Percentiles rank a stretch among this genome's conserved stretches.
Conservation (phyloP, 2,329 filamentous ascomycete genomes). For the Monosporascus sp. region DNA sequence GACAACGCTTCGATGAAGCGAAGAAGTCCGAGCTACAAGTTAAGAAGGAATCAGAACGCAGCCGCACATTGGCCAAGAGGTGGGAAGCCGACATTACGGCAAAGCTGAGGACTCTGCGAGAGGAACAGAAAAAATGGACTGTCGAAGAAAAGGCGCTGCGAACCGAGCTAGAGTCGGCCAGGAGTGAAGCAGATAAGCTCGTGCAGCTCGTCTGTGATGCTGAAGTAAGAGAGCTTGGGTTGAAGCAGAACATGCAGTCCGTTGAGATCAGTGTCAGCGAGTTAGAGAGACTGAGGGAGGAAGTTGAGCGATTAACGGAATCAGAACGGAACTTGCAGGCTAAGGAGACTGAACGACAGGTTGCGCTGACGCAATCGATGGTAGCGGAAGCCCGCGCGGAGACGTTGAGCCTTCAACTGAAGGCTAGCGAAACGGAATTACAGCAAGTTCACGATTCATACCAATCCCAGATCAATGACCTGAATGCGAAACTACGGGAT, state of each 20-base stretch:
- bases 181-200: slow-evolving; percentile 59
- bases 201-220: slow-evolving; percentile 60
- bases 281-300: slow-evolving; percentile 51
- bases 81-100: slow-evolving; percentile 67
- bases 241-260: slow-evolving; percentile 58
- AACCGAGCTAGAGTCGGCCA: slow-evolving; percentile 52
- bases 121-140: slow-evolving; percentile 64
- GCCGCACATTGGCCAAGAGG: slow-evolving; percentile 68
- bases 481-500: slow-evolving; percentile 41
- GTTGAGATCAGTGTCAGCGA: slow-evolving; percentile 58
- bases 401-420: slow-evolving; percentile 53
- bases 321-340: slow-evolving; percentile 60
- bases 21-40: slow-evolving; percentile 65
- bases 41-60: slow-evolving; percentile 67
- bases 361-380: slow-evolving; percentile 51
- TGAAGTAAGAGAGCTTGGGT: slow-evolving; percentile 62
- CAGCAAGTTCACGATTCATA: slow-evolving; percentile 38
- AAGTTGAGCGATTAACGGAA: slow-evolving; percentile 56
- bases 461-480: slow-evolving; percentile 40
- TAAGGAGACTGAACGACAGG: slow-evolving; percentile 54
- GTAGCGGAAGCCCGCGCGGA: slow-evolving; percentile 55
- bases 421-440: slow-evolving; percentile 43
- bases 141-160: slow-evolving; percentile 51
- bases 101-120: slow-evolving; percentile 61
- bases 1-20: slow-evolving; percentile 66